Conservation (phyloP, 805 yeast species). For the Nakazawaea laoshanensis region DNA sequence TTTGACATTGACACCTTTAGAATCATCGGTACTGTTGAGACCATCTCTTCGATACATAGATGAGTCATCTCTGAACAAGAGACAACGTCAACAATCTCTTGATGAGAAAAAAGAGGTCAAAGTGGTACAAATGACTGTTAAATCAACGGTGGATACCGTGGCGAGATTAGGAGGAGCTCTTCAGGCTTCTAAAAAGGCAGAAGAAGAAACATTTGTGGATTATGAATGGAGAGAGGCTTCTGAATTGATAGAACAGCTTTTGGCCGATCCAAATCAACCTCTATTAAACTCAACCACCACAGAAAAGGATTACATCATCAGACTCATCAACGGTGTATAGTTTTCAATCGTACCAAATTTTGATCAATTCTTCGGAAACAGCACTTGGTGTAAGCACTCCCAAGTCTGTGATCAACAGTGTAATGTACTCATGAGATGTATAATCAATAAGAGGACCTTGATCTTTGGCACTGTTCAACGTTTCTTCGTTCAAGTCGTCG, state of each 20-base stretch:
- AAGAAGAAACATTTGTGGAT: conserved; percentile 43
- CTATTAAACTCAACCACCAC: conserved; percentile 18
- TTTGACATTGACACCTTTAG: conserved; percentile 57
- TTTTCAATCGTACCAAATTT: conserved; percentile 87
- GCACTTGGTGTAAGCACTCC: conserved; percentile 98
- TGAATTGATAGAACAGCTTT: conserved; percentile 16
- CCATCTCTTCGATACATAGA: conserved; percentile 80
- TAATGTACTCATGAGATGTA: conserved; percentile 91
- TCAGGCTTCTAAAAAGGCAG: conserved; percentile 51
- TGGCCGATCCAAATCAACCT: conserved; percentile 13
- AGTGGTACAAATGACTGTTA: conserved; percentile 73
- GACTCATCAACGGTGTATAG: conserved; percentile 15
- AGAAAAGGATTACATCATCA: conserved; percentile 23
- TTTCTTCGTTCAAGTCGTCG: conserved; percentile 63
- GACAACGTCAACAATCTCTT: conserved; percentile 14
- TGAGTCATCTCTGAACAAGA: conserved; percentile 33
- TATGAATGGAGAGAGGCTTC: conserved; percentile 34
- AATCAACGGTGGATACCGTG: conserved; percentile 47
- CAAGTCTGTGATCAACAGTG: conserved; percentile 91
- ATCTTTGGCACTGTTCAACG: conserved; percentile 29
- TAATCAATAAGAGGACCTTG: conserved; percentile 69
- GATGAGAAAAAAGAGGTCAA: conserved; percentile 34
- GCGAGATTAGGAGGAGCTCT: conserved; percentile 64
- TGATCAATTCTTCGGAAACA: conserved; percentile 95
- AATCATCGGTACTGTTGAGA: conserved; percentile 66